Percentiles rank a stretch among this genome's conserved stretches.
Evolutionary conservation across 768 basidiomycete genomes (phyloP).

Genomic region (Leccinum uliginosum): DNA sequence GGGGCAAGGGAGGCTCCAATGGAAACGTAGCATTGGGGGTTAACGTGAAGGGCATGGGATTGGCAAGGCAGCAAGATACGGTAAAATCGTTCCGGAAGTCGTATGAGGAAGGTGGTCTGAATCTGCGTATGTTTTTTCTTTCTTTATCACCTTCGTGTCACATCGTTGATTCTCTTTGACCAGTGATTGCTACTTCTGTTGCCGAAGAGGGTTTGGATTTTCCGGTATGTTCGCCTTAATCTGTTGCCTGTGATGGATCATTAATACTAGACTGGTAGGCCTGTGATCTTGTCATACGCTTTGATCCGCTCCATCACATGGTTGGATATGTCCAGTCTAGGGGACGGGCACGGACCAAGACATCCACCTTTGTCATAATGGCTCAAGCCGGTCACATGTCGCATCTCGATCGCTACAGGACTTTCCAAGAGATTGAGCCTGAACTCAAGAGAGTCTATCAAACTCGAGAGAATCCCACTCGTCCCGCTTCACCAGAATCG

Average conservation of each 20-base stretch:
- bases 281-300: slow-evolving; percentile 83
- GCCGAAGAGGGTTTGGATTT: slow-evolving; percentile 94
- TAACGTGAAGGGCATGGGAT: slow-evolving; percentile 47
- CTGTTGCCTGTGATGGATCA: neutral
- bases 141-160: neutral
- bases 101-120: slow-evolving; percentile 62
- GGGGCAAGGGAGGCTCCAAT: slow-evolving; percentile 16
- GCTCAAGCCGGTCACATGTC: slow-evolving; percentile 55
- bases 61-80: slow-evolving; percentile 52
- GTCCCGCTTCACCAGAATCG: slow-evolving; percentile 24
- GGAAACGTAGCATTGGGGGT: slow-evolving; percentile 24
- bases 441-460: slow-evolving; percentile 63
- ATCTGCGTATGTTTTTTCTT: slow-evolving; percentile 51
- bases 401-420: slow-evolving; percentile 54
- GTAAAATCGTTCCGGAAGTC: slow-evolving; percentile 61
- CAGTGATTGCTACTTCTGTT: slow-evolving; percentile 80
- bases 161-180: neutral
- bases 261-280: slow-evolving; percentile 43
- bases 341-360: slow-evolving; percentile 73
- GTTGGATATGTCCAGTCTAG: slow-evolving; percentile 87
- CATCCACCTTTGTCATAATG: slow-evolving; percentile 81
- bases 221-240: slow-evolving; percentile 44
- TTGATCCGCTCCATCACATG: slow-evolving; percentile 78
- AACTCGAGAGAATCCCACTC: slow-evolving; percentile 36
- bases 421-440: slow-evolving; percentile 57